Evolutionary conservation across 495 filamentous ascomycete genomes (phyloP), one percentile per base, ranked within the genome.

Genomic region (Chaetomidium leptoderma): DNA sequence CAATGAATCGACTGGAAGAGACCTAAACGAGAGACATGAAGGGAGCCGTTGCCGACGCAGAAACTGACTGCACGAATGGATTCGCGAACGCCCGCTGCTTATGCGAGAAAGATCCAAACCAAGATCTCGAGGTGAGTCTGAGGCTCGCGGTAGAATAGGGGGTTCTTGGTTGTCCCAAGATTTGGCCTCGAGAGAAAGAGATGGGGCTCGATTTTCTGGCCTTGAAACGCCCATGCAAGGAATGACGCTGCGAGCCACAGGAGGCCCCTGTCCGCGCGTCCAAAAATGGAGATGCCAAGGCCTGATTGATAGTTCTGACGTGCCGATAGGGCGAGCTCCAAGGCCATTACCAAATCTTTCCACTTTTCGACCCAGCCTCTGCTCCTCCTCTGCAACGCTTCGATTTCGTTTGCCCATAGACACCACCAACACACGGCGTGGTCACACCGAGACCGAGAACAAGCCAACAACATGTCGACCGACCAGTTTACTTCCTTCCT

Each of bases 11-110:
- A 57, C 32, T 37, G 35, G 44, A 53, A n/a, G 36, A 39, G 46
- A n/a, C 47, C 24, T 50, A 40, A 63, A 63, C 57, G 63, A 50
- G 58, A 62, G 60, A 70, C 50, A 40, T 51, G 55, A 37, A 63
- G 9, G 24, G 13, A 39, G 29, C 4, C 11, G 44, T 11, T 6
- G 54, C 17, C 35, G 44, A 42, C 10, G 30, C 36, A 19, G 45
- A 19, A 17, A 58, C 23, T 2, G 32, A 58, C 23, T 2, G 32
- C 23, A n/a, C 30, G 30, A 21, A n/a, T 17, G 21, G 19, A 27
- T 30, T n/a, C 33, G 35, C 33, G n/a, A n/a, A 37, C 32, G 49
- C 21, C 50, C 21, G 43, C 53, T 37, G 37, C 47, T 46, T 21
- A 13, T 36, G 1, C 2, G 4, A 13, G n/a, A 5, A 23, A 29